Evolutionary conservation across 352 stramenopile genomes (phyloP).

Genomic region (Blastocystis hominis): DNA sequence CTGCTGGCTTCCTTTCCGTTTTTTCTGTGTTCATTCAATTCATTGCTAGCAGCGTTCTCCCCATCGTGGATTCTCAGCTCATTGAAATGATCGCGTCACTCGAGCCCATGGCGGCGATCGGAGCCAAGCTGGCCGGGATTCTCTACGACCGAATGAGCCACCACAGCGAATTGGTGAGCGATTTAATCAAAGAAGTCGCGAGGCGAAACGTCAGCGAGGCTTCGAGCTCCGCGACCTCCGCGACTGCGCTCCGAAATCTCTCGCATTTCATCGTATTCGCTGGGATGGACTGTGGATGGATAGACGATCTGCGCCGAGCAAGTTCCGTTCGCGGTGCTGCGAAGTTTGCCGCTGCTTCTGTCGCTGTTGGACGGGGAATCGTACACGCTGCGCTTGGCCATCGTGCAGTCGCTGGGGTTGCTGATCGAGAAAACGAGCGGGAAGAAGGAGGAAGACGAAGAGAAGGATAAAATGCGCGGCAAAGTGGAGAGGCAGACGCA

Average conservation of each 20-base stretch:
- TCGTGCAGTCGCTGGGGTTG: neutral
- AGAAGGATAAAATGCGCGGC: neutral
- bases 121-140: neutral
- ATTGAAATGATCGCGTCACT: slow-evolving; percentile 16
- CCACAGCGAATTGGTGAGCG: slow-evolving; percentile 8
- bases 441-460: neutral
- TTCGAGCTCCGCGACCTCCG: neutral
- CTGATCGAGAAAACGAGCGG: neutral
- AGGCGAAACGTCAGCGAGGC: neutral
- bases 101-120: neutral
- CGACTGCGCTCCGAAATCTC: neutral
- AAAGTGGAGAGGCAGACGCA: neutral
- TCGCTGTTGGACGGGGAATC: neutral
- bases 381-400: slow-evolving; percentile 1
- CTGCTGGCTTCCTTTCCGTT: slow-evolving; percentile 30
- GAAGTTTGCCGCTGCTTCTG: neutral
- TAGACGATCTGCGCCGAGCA: slow-evolving; percentile 32
- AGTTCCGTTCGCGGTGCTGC: slow-evolving; percentile 15
- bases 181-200: neutral
- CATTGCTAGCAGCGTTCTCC: neutral
- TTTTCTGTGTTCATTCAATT: neutral
- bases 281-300: neutral
- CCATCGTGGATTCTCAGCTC: neutral
- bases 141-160: slow-evolving; percentile 7
- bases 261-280: slow-evolving; percentile 27